phyloP scores from a whole-genome alignment of 225 moss, liverwort and hornwort species.

The Rhytidiadelphus loreus region DNA sequence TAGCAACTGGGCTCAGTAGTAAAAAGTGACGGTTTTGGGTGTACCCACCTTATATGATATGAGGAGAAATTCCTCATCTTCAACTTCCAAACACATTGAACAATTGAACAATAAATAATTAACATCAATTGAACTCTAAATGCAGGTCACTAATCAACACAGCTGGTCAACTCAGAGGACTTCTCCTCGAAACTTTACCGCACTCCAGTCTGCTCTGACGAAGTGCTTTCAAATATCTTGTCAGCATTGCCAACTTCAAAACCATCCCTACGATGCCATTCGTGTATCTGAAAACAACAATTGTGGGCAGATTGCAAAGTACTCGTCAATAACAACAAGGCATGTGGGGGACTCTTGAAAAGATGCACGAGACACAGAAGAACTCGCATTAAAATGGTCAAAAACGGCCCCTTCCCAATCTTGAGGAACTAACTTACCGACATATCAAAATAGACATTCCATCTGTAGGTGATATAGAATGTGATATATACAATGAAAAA shows the following conservation, averaged over 20 bases:
- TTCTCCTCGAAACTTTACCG: not conserved
- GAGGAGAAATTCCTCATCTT: not conserved
- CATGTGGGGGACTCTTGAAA: not conserved
- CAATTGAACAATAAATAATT: not conserved
- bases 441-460: not conserved
- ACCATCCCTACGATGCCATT: constrained; percentile 89
- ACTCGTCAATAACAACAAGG: not conserved
- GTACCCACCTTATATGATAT: too few relatives aligned
- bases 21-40: too few relatives aligned
- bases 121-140: not conserved
- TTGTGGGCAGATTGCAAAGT: not conserved
- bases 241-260: constrained; percentile 98
- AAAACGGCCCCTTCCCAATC: not conserved
- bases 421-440: not conserved
- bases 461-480: not conserved
- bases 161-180: not conserved
- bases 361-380: not conserved
- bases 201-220: constrained; percentile 72
- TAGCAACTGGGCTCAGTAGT: too few relatives aligned
- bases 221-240: constrained; percentile 97
- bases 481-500: not conserved
- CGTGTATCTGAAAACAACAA: constrained; percentile 43
- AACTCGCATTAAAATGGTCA: not conserved
- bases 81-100: not conserved
- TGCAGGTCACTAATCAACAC: not conserved